Conservation (phyloP, 345 rosid genomes). For the Barbarea vulgaris region DNA sequence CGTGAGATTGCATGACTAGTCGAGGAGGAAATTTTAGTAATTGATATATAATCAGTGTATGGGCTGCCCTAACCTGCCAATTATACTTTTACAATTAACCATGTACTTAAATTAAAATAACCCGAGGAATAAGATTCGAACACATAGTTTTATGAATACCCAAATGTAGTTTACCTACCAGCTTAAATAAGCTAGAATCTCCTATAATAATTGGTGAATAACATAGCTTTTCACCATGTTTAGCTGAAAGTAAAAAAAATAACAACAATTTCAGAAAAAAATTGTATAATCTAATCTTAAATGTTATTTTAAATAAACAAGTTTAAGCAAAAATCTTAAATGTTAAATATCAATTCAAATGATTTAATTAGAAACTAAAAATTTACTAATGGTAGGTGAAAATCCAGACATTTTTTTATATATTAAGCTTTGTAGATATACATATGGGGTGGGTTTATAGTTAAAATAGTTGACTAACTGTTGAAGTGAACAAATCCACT, state of each 20-base stretch:
- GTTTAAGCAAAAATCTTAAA: neutral
- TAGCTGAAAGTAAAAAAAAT: neutral
- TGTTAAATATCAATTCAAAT: neutral
- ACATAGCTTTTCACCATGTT: neutral
- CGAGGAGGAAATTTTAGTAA: neutral
- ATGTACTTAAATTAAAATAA: conserved; percentile 9
- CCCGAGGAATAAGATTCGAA: conserved; percentile 1
- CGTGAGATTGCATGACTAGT: conserved; percentile 23
- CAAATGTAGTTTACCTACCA: conserved; percentile 37
- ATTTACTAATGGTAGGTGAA: neutral
- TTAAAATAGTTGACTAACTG: conserved; percentile 39
- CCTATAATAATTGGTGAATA: neutral
- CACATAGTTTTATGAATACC: conserved; percentile 14
- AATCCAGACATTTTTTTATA: neutral
- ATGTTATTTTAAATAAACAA: neutral
- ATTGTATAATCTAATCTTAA: neutral
- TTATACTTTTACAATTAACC: conserved; percentile 24
- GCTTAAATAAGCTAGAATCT: neutral
- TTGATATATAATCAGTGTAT: conserved; percentile 1
- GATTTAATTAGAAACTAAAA: neutral
- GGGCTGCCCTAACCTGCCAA: conserved; percentile 20
- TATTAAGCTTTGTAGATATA: neutral
- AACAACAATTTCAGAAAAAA: neutral
- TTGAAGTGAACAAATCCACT: conserved; percentile 37
- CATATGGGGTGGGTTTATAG: conserved; percentile 9